phyloP scores from a whole-genome alignment of 164 flowering plant genomes.

The Magnolia kwangsiensis region DNA sequence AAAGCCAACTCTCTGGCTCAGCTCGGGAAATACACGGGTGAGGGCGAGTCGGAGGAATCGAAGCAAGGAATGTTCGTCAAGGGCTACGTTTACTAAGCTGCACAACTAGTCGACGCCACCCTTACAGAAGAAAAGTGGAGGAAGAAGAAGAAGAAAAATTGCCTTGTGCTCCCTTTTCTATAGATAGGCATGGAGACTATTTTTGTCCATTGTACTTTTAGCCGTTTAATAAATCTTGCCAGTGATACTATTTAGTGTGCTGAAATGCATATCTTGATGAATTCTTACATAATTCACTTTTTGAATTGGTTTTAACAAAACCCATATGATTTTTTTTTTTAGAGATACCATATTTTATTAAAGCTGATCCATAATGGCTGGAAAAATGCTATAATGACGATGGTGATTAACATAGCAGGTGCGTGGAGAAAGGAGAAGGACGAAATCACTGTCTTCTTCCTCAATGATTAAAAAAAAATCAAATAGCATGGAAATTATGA shows the following conservation, averaged over 20 bases:
- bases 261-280: neutral
- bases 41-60: constrained; percentile 85
- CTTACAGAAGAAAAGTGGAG: constrained; percentile 10
- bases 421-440: no score
- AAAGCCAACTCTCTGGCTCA: constrained; percentile 89
- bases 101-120: neutral
- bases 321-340: no score
- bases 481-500: no score
- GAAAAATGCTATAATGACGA: no score
- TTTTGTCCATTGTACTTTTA: constrained; percentile 42
- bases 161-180: constrained; percentile 20
- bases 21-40: constrained; percentile 86
- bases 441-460: no score
- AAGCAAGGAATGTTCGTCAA: constrained; percentile 81
- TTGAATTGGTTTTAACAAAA: no score
- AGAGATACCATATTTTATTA: no score
- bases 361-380: no score
- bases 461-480: no score
- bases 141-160: constrained; percentile 4
- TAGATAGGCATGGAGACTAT: constrained; percentile 39
- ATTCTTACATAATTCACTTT: neutral
- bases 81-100: constrained; percentile 69
- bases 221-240: constrained; percentile 26
- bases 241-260: neutral
- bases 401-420: no score